Evolutionary conservation across 352 stramenopile genomes (phyloP).

Genomic region (Phytopythium litorale): DNA sequence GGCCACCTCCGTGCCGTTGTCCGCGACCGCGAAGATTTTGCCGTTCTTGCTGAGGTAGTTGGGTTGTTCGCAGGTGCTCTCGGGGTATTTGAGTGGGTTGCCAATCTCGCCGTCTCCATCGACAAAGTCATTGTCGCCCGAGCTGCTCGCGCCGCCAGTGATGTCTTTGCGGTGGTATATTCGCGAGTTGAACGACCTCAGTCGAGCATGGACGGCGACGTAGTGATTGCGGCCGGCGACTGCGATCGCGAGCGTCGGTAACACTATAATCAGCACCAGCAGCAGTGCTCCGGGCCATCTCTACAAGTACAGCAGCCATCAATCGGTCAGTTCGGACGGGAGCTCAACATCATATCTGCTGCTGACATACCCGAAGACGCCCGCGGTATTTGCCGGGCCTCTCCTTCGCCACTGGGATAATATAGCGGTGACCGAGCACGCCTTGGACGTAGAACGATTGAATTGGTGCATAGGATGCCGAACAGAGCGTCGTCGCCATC

Average conservation of each 20-base stretch:
- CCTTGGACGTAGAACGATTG: conserved; percentile 1
- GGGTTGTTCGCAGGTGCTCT: conserved; percentile 8
- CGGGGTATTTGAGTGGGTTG: conserved; percentile 52
- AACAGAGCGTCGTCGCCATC: not conserved
- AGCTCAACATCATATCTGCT: not conserved
- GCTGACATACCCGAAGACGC: not conserved
- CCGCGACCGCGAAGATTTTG: conserved; percentile 29
- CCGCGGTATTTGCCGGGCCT: not conserved
- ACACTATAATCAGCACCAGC: not conserved
- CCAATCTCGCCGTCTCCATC: conserved; percentile 42
- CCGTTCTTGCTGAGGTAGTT: conserved; percentile 58
- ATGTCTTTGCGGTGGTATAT: conserved; percentile 5
- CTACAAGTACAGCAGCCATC: not conserved
- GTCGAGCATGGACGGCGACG: not conserved
- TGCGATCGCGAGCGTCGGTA: not conserved
- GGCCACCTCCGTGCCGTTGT: conserved; percentile 32
- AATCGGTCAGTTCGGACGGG: not conserved
- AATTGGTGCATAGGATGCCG: not conserved
- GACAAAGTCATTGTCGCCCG: not conserved
- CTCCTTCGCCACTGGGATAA: not conserved
- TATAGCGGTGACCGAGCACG: not conserved
- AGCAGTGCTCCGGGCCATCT: not conserved
- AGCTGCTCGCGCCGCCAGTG: conserved; percentile 7
- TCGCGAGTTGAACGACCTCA: not conserved
- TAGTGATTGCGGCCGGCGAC: not conserved